phyloP scores from a whole-genome alignment of 2,329 filamentous ascomycete species.

The Didymosphaeria variabile region DNA sequence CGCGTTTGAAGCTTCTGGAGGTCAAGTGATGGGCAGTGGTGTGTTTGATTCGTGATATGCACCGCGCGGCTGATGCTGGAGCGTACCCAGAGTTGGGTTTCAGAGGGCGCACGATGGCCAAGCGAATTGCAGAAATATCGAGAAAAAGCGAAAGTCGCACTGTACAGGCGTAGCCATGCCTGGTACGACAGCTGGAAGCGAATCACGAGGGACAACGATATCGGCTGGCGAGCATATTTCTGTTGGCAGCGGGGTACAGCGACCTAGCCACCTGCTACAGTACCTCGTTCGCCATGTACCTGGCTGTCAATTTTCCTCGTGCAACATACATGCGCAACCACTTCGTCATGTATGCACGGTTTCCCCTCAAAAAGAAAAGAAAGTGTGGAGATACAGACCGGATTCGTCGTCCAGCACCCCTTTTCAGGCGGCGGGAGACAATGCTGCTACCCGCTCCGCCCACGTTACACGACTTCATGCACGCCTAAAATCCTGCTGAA shows the following conservation, averaged over 20 bases:
- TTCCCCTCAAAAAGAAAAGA: conserved; percentile 8
- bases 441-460: conserved; percentile 13
- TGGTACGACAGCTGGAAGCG: neutral
- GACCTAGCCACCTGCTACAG: neutral
- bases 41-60: neutral
- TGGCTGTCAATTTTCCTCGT: neutral
- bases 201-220: neutral
- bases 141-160: conserved; percentile 2
- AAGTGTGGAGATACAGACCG: neutral
- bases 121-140: conserved; percentile 1
- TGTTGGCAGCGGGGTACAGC: neutral
- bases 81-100: neutral
- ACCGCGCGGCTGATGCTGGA: conserved; percentile 4
- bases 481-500: conserved; percentile 7
- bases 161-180: neutral
- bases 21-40: conserved; percentile 8
- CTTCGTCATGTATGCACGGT: neutral
- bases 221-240: neutral
- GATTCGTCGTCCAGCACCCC: neutral
- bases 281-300: neutral
- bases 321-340: neutral
- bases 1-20: conserved; percentile 5
- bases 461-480: conserved; percentile 14
- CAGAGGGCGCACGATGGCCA: neutral
- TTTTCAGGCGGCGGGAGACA: conserved; percentile 6